Percentiles rank a stretch among this genome's conserved stretches.
Conservation (phyloP, 768 basidiomycete species). For the Mycena vulgaris region DNA sequence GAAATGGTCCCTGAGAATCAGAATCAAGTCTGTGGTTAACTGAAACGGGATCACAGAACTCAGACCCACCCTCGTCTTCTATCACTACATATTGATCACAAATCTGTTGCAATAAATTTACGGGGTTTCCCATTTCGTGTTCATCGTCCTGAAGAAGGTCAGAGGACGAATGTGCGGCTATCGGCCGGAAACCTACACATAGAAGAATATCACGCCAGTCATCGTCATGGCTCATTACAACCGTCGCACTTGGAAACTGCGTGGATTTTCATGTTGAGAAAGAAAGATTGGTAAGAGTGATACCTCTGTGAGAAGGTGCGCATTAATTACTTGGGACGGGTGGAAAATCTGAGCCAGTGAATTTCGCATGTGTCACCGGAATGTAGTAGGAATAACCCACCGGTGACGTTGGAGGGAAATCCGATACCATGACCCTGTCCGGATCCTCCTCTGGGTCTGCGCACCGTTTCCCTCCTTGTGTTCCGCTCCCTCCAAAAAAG, state of each 20-base stretch:
- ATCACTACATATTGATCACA: too few relatives aligned
- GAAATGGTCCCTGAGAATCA: too few relatives aligned
- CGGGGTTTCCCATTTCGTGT: too few relatives aligned
- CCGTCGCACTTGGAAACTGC: neutral
- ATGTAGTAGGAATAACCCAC: neutral
- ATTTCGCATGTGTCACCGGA: neutral
- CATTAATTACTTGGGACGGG: slow-evolving; percentile 5
- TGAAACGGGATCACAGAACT: too few relatives aligned
- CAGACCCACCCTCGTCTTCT: too few relatives aligned
- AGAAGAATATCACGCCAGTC: neutral
- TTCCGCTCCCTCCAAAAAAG: neutral
- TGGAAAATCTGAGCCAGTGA: neutral
- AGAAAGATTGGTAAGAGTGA: neutral
- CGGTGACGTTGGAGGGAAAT: neutral
- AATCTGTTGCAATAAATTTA: too few relatives aligned
- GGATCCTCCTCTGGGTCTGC: neutral
- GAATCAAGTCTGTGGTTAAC: too few relatives aligned
- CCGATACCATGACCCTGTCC: neutral
- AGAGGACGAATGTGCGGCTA: too few relatives aligned
- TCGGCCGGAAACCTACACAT: neutral
- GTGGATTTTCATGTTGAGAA: neutral
- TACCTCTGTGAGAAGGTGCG: slow-evolving; percentile 5
- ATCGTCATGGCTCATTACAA: neutral
- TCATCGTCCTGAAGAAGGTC: too few relatives aligned
- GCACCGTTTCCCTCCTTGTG: neutral